Evolutionary conservation across 331 rosid genomes (phyloP), one percentile per base, ranked within the genome.

Genomic region (Quercus lobata): DNA sequence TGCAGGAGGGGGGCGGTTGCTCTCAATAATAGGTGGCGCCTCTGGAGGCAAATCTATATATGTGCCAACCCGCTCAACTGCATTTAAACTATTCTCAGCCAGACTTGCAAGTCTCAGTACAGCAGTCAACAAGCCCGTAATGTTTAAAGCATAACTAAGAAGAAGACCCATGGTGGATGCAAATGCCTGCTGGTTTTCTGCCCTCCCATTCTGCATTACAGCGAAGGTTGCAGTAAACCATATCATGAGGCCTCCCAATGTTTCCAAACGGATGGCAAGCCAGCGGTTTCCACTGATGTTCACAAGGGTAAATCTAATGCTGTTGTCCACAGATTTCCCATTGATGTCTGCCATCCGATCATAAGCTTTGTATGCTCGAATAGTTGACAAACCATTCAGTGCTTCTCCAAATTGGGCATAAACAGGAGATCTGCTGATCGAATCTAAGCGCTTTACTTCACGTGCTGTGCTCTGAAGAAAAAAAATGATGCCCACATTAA

Each of bases 391-490:
- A 77, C 99, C 99, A 82, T 95, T 93, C 71, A 95, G 84, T 32
- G 99, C 98, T 90, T 95, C 99, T 73, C 97, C 92, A 86, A 95
- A 93, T 84, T 95, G 99, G 54, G 98, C 99, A 87, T 95, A 95
- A 69, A 95, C 96, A 53, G 99, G 99, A 62, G 99, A 95, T 90
- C 99, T 87, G 82, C 96, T 95, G 49, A 89, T 82, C 49, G 99
- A 95, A 84, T 95, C 99, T 69, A 95, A 80, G 73, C 99, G 94
- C 90, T 95, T 95, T 52, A 95, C 93, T 82, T 95, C 99, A 4
- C 98, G 95, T 69, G 98, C 97, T 53, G 85, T 91, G 86, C 99
- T 95, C 99, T 95, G 71, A 46, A 76, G 53, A 52, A 34, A 25
- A 0, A 68, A 81, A 81, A 76, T 49, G 34, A 65, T 27, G 35